A percentile compares a stretch with the other conserved stretches of the same genome.
Conservation (phyloP, 1,284 basidiomycete genomes). For the Waitea zeae region DNA sequence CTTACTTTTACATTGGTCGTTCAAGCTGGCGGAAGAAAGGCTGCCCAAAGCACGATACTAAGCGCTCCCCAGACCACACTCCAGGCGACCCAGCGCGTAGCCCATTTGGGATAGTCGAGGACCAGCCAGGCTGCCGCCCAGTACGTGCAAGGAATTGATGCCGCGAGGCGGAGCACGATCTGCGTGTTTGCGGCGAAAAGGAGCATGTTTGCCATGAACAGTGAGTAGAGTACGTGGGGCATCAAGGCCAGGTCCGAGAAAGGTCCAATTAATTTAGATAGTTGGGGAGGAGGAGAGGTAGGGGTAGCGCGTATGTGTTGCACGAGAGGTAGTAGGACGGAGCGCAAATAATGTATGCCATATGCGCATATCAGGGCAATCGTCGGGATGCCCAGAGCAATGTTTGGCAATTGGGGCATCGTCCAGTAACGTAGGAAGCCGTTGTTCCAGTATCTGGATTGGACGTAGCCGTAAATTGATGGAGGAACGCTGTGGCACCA, state of each 20-base stretch:
- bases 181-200: slow-evolving; percentile 80
- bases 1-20: no score
- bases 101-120: slow-evolving; percentile 24
- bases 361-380: slow-evolving; percentile 34
- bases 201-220: slow-evolving; percentile 41
- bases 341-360: slow-evolving; percentile 18
- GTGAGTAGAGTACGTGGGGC: slow-evolving; percentile 58
- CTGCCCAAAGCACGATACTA: slow-evolving; percentile 67
- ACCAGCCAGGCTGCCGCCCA: slow-evolving; percentile 68
- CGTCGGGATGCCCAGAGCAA: slow-evolving; percentile 65
- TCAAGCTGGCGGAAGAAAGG: slow-evolving; percentile 82
- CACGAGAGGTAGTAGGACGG: slow-evolving; percentile 4
- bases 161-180: slow-evolving; percentile 70
- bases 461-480: slow-evolving; percentile 71
- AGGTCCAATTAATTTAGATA: slow-evolving; percentile 3
- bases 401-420: slow-evolving; percentile 71
- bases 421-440: slow-evolving; percentile 86
- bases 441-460: slow-evolving; percentile 76
- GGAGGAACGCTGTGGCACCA: slow-evolving; percentile 56
- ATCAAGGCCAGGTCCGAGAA: slow-evolving; percentile 20
- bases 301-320: slow-evolving; percentile 6
- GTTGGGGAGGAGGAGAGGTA: neutral
- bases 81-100: slow-evolving; percentile 51
- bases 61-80: slow-evolving; percentile 58
- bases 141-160: slow-evolving; percentile 68